A percentile compares a stretch with the other conserved stretches of the same genome.
Conservation (phyloP, 1,284 basidiomycete genomes). For the Heterobasidion parviporum region DNA sequence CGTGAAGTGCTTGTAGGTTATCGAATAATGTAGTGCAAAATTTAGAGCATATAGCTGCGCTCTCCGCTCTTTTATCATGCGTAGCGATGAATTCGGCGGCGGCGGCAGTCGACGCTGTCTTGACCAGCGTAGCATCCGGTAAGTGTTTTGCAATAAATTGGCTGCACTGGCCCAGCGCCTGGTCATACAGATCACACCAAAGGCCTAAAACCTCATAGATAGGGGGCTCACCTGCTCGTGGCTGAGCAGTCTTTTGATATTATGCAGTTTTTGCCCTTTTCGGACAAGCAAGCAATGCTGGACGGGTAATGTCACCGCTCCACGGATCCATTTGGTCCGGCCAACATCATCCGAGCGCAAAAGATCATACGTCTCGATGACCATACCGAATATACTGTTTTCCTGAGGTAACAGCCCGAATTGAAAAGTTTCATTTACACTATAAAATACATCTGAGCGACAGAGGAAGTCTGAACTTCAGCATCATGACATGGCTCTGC, state of each 20-base stretch:
- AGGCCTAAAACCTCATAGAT: background rate
- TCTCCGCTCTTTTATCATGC: constrained; percentile 29
- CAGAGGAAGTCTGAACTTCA: background rate
- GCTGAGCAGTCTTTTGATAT: constrained; percentile 53
- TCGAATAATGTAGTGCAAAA: constrained; percentile 50
- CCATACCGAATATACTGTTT: constrained; percentile 67
- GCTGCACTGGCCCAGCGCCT: constrained; percentile 76
- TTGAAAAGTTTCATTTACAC: constrained; percentile 31
- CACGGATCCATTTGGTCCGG: constrained; percentile 40
- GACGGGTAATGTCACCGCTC: constrained; percentile 49
- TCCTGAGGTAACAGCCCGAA: constrained; percentile 67
- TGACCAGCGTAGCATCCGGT: constrained; percentile 41
- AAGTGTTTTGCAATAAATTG: constrained; percentile 45
- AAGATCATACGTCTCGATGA: constrained; percentile 64
- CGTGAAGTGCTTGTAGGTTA: constrained; percentile 45
- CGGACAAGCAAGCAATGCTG: constrained; percentile 60
- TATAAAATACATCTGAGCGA: constrained; percentile 44
- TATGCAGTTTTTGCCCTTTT: constrained; percentile 40
- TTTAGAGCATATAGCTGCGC: constrained; percentile 67
- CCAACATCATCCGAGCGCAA: constrained; percentile 38
- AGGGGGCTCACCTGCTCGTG: constrained; percentile 60
- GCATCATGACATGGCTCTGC: background rate
- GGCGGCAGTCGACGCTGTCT: constrained; percentile 58
- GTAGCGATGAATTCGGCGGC: constrained; percentile 47
- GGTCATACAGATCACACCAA: background rate